These are phyloP conservation scores for Cladophialophora chaetospira DNA, from an alignment of 2,329 filamentous ascomycete genomes.

Conservation along the genomic window DNA sequence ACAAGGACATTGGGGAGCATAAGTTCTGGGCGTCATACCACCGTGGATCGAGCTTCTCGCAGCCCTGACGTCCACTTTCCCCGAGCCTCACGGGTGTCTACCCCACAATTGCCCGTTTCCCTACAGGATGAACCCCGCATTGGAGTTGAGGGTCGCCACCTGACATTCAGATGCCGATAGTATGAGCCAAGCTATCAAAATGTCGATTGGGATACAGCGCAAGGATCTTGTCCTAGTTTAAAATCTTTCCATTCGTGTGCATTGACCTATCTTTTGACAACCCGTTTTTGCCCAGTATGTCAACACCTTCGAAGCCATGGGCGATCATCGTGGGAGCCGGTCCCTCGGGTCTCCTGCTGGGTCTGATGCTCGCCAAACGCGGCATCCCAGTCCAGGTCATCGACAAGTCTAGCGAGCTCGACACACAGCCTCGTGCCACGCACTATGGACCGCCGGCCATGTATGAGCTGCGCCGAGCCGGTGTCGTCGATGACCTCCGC, in stretches of 20 bases:
- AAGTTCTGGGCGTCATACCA: too few species aligned
- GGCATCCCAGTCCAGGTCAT: slow-evolving; percentile 43
- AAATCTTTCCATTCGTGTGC: too few species aligned
- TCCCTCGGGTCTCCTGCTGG: slow-evolving; percentile 38
- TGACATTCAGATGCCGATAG: background rate
- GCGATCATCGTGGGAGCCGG: slow-evolving; percentile 39
- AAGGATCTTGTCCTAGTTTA: background rate
- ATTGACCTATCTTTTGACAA: too few species aligned
- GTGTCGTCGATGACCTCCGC: slow-evolving; percentile 56
- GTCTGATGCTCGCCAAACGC: slow-evolving; percentile 37
- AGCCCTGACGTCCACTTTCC: too few species aligned
- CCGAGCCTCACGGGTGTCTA: background rate
- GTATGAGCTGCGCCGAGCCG: slow-evolving; percentile 59
- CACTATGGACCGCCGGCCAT: slow-evolving; percentile 63
- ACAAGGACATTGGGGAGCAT: too few species aligned
- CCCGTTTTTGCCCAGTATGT: background rate
- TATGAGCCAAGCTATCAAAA: background rate
- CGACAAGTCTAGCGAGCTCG: slow-evolving; percentile 57
- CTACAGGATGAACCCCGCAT: background rate
- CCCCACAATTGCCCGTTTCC: background rate
- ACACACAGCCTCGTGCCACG: slow-evolving; percentile 64
- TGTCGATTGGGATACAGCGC: background rate
- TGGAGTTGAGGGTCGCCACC: background rate
- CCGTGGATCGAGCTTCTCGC: too few species aligned
- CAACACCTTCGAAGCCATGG: slow-evolving; percentile 15